Base-by-base conservation (phyloP, 2,329 filamentous ascomycete species). In the Coniochaeta sp. region DNA sequence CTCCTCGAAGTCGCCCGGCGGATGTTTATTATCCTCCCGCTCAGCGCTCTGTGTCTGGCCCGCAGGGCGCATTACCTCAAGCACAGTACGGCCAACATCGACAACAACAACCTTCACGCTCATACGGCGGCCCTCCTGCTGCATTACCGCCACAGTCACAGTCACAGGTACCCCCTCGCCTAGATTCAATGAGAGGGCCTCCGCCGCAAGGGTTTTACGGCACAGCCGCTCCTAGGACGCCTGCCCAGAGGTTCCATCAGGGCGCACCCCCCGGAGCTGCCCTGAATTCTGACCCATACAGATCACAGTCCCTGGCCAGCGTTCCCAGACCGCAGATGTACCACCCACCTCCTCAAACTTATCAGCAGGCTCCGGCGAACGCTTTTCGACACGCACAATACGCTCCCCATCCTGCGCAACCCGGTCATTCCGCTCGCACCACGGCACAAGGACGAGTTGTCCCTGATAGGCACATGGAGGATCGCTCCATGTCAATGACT, bases 401-500 rank as follows among this genome's bases (percentile, higher is more conserved):
- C 70, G 85, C 87, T 66, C 78, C 76, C 64, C 79, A 65, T 56
- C 65, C 26, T 32, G 54, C 54, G 19, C 54, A 79, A 55, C 65
- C 26, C 54, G 54, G 5, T 1, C 54, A 79, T 62, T 78, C 83
- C 66, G 87, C 91, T 1, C 83, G 89, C 63, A 96, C 91, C 56
- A 99, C 95, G 2, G 91, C 93, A 9, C 93, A 97, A 72, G 95
- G 95, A 34, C 85, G 95, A 62, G 81, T 95, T 38, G 92, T 99
- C 9, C 95, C 95, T 1, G 93, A 97, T 71, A 87, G 93, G 59
- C 89, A 93, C 63, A 59, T 64, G 61, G 91, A 96, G 68, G 93
- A 98, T 73, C 86, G 95, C 61, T 88, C 95, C 64, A 98, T 98
- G 95, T 96, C 93, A 54, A 89, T 99, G 88, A 95, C 89, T 5